Evolutionary conservation across 2,329 filamentous ascomycete genomes (phyloP), one percentile per base, ranked within the genome.

Genomic region (Ophiostoma perfectum): DNA sequence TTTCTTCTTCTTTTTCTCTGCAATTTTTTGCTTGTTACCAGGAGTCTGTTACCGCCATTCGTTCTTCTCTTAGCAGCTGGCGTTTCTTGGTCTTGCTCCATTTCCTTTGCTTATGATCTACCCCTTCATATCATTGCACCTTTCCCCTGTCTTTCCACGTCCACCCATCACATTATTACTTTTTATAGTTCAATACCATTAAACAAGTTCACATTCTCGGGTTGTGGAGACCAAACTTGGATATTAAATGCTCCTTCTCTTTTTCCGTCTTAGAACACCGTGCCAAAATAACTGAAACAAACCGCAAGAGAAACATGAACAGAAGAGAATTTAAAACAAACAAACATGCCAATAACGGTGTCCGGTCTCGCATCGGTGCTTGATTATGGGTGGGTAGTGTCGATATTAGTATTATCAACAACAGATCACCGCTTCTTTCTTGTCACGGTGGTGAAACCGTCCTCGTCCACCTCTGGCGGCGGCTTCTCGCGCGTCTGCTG

Each of bases 381-480:
- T 27, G 27, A 27, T 27, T 27, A 27, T 27, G 27, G 27, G 27
- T 27, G 27, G 27, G 27, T 27, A 27, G 27, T 27, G 27, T 27
- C 27, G 27, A 27, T 27, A 27, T 16, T 55, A 18, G n/a, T 44
- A 64, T 41, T 18, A 1, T 6, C 11, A 42, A 36, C 49, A 16
- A 6, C 52, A 16, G 18, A 49, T 39, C 9, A 83, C 80, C 82
- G 84, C 82, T 87, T 90, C 80, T 87, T 90, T 74, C 85, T 83
- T 68, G 87, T 84, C 72, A 93, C 90, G 78, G 85, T 91, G 16
- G 88, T 91, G 76, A 94, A 94, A 4, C 91, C 91, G 75, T 94
- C 91, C 72, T 93, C 90, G 77, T 94, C 91, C 63, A 93, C 82
- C 76, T 92, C 86, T 0, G 90, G 90, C 75, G 85, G 83, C 16